A percentile compares a stretch with the other conserved stretches of the same genome.
Evolutionary conservation across 192 early-diverging fungal genomes (phyloP).

Genomic region (Linderina pennispora): DNA sequence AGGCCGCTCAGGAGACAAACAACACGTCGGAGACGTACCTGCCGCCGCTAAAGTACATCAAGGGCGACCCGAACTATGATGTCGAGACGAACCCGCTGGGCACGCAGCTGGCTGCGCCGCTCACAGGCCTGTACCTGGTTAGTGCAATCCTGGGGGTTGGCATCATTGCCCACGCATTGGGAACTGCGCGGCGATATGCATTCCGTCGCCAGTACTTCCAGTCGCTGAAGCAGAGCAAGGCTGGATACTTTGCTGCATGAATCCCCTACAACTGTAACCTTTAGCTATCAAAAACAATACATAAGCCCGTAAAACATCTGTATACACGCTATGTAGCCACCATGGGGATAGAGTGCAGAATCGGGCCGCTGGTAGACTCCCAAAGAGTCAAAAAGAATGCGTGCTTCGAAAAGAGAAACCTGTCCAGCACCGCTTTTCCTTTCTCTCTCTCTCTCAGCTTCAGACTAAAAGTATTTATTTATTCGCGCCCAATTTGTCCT

Average conservation of each 20-base stretch:
- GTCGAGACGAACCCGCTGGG: constrained; percentile 19
- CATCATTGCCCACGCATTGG: constrained; percentile 20
- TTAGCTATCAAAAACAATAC: too few relatives aligned
- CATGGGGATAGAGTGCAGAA: too few relatives aligned
- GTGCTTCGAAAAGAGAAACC: too few relatives aligned
- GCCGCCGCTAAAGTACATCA: constrained; percentile 34
- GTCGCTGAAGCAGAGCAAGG: constrained; percentile 20
- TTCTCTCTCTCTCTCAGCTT: neutral
- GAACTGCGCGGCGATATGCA: constrained; percentile 24
- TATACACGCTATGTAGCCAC: too few relatives aligned
- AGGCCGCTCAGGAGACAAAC: neutral
- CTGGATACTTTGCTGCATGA: constrained; percentile 10
- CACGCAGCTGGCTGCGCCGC: constrained; percentile 22
- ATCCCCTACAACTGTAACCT: too few relatives aligned
- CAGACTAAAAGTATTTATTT: neutral
- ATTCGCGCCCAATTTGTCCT: too few relatives aligned
- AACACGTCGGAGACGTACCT: constrained; percentile 12
- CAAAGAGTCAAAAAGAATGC: too few relatives aligned
- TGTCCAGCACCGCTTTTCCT: neutral
- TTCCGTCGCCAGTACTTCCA: constrained; percentile 30
- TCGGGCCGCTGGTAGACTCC: too few relatives aligned
- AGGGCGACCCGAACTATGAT: constrained; percentile 42
- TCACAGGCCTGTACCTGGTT: constrained; percentile 29
- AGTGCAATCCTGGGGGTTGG: constrained; percentile 32
- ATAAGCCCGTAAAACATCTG: too few relatives aligned